phyloP scores from a whole-genome alignment of 306 rosid species.

The Rosa chinensis region DNA sequence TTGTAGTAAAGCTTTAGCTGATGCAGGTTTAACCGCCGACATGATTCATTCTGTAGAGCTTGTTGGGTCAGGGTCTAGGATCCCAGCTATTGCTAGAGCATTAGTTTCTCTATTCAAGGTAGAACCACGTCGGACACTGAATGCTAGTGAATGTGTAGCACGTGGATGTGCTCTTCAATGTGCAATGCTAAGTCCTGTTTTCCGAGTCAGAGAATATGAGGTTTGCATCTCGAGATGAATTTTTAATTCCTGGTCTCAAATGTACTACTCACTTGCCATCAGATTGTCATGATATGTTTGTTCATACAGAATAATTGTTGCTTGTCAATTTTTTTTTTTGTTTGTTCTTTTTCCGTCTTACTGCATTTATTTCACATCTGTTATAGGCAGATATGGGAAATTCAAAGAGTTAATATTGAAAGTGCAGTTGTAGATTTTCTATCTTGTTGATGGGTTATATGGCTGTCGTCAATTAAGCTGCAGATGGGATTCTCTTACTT shows the following conservation, averaged over 20 bases:
- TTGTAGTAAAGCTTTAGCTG: slow-evolving; percentile 65
- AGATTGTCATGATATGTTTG: not conserved
- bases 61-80: slow-evolving; percentile 95
- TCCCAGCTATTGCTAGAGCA: slow-evolving; percentile 72
- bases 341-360: not conserved
- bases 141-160: slow-evolving; percentile 99
- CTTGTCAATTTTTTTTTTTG: not conserved
- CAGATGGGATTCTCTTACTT: not conserved
- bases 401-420: not conserved
- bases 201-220: slow-evolving; percentile 88
- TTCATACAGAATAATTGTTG: not conserved
- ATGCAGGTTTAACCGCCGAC: slow-evolving; percentile 59
- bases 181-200: slow-evolving; percentile 94
- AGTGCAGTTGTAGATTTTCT: not conserved
- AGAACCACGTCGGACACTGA: slow-evolving; percentile 84
- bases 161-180: slow-evolving; percentile 98
- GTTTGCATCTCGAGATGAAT: slow-evolving; percentile 45
- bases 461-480: slow-evolving; percentile 2
- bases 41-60: slow-evolving; percentile 81
- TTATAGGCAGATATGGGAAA: not conserved
- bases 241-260: slow-evolving; percentile 17
- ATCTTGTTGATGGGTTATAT: not conserved
- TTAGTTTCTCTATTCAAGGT: slow-evolving; percentile 58
- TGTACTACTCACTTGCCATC: not conserved
- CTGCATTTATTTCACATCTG: not conserved